A percentile compares a stretch with the other conserved stretches of the same genome.
These are phyloP conservation scores for Morella rubra DNA, from an alignment of 306 rosid species.

Conservation along the genomic window DNA sequence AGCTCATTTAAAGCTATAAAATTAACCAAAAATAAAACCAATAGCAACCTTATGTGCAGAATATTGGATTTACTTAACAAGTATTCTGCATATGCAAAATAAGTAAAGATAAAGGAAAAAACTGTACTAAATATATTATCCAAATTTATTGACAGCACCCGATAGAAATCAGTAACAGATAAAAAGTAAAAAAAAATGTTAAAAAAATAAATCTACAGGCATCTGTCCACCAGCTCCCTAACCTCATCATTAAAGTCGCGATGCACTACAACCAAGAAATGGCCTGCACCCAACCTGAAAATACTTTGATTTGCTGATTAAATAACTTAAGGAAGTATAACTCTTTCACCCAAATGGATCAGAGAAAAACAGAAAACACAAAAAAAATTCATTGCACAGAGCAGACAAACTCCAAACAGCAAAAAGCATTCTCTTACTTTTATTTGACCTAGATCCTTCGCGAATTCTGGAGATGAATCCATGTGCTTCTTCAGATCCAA, in stretches of 20 bases:
- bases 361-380: background rate
- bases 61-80: background rate
- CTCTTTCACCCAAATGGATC: background rate
- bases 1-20: constrained; percentile 7
- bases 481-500: constrained; percentile 96
- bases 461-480: constrained; percentile 94
- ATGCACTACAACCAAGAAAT: constrained; percentile 8
- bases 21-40: background rate
- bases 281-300: background rate
- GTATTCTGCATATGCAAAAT: background rate
- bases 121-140: background rate
- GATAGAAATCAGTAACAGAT: background rate
- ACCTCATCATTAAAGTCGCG: background rate
- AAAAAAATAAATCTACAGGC: background rate
- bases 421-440: constrained; percentile 51
- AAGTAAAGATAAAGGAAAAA: background rate
- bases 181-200: background rate
- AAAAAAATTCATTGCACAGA: background rate
- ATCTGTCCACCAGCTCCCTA: background rate
- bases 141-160: background rate
- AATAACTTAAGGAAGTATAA: background rate
- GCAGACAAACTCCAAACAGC: background rate
- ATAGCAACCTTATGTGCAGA: background rate
- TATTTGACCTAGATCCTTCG: constrained; percentile 79
- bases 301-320: background rate